Evolutionary conservation across 139 green algal genomes (phyloP), one percentile per base, ranked within the genome.

Genomic region (Tetraselmis striata): DNA sequence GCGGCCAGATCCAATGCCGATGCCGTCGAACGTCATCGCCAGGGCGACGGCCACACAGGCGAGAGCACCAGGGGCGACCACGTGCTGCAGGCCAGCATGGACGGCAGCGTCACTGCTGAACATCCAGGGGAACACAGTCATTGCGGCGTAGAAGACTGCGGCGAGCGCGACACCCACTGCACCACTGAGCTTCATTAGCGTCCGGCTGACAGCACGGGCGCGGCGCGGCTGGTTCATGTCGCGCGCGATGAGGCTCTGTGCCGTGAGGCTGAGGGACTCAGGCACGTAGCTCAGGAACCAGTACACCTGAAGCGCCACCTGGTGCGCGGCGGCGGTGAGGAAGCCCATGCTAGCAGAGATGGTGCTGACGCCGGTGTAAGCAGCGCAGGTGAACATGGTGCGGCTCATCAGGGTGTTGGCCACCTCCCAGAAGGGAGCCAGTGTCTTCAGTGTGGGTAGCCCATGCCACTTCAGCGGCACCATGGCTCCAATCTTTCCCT

Each of bases 271-370:
- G 18, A 95, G 85, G 0, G 91, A 88, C 77, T 95, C 91, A 25
- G 88, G 82, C 23, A 95, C 85, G 81, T 88, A 95, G 11, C 81
- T 87, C 11, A 95, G 79, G 31, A 93, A 91, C 91, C 91, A 95
- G 32, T 94, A 93, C 30, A 92, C 32, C 81, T 90, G 86, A 87
- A 95, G 85, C 26, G 88, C 83, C 27, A 95, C 87, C 83, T 95
- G 91, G 81, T 95, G 92, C 0, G 88, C 80, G 1, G 91, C 91
- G 26, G 82, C 76, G 22, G 59, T 27, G 1, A 91, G 29, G 0
- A 78, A 87, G 76, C 91, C 92, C 28, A 92, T 29, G 22, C 76
- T 76, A 5, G 45, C 45, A 67, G 45, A 67, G 45, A 67, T 67
- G 0, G 90, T 87, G 31, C 90, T 90, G 1, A 77, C 81, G 2